Percentiles rank a stretch among this genome's conserved stretches.
These are phyloP conservation scores for Anastatica hierochuntica DNA, from an alignment of 345 rosid species.

Conservation along the genomic window DNA sequence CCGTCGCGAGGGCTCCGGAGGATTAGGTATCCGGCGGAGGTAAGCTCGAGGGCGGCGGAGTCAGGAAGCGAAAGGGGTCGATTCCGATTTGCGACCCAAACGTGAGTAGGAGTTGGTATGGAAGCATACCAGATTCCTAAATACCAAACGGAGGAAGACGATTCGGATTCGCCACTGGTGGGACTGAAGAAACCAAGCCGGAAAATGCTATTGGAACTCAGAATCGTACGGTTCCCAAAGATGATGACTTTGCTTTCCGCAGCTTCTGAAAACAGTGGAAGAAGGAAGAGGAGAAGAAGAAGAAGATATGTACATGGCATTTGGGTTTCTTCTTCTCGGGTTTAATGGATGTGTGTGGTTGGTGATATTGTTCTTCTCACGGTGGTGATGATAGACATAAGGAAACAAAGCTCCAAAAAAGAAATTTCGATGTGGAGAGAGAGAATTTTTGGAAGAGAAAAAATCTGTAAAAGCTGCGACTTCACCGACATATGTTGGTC, in stretches of 20 bases:
- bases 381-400: no score
- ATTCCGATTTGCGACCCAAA: constrained; percentile 50
- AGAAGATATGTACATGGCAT: constrained; percentile 15
- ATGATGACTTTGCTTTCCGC: constrained; percentile 33
- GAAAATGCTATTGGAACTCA: constrained; percentile 36
- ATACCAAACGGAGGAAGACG: constrained; percentile 10
- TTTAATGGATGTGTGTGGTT: no score
- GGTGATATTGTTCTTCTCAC: no score
- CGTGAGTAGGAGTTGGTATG: constrained; percentile 8
- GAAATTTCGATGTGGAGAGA: no score
- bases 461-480: no score
- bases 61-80: constrained; percentile 32
- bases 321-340: constrained; percentile 19
- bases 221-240: constrained; percentile 38
- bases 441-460: no score
- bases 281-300: not conserved
- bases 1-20: constrained; percentile 24
- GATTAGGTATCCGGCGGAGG: constrained; percentile 37
- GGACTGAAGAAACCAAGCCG: constrained; percentile 26
- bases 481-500: no score
- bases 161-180: constrained; percentile 23
- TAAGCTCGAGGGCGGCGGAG: constrained; percentile 36
- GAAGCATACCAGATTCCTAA: constrained; percentile 27
- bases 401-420: no score
- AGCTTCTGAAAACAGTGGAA: constrained; percentile 13